Percentiles rank a stretch among this genome's conserved stretches.
Evolutionary conservation across 371 early-diverging fungal species (phyloP).

Genomic region (Nematocida major): DNA sequence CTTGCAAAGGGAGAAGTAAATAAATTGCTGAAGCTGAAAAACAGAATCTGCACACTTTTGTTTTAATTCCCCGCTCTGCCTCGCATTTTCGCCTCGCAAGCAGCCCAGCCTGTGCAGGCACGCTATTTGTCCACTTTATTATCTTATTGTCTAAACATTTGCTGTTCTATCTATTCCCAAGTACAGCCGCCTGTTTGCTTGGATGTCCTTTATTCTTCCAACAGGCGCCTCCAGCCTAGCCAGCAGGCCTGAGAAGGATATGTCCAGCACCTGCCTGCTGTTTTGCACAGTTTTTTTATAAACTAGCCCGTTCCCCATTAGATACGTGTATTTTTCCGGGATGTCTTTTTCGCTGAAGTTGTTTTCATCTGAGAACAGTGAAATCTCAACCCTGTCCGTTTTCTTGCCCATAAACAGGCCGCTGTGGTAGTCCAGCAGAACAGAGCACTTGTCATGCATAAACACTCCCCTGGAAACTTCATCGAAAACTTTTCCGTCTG

Average conservation of each 20-base stretch:
- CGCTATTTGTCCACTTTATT: background rate
- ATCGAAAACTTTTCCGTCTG: constrained; percentile 41
- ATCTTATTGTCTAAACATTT: no score
- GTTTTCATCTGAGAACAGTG: constrained; percentile 31
- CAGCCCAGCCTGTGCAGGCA: background rate
- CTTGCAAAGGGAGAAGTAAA: no score
- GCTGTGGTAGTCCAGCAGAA: constrained; percentile 33
- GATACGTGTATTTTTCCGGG: constrained; percentile 33
- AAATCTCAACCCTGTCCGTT: constrained; percentile 25
- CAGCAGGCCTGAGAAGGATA: constrained; percentile 40
- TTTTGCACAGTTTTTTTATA: background rate
- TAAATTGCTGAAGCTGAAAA: no score
- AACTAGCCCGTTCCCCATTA: constrained; percentile 43
- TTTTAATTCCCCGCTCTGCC: no score
- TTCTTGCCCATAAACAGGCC: constrained; percentile 11
- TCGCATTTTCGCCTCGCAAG: no score
- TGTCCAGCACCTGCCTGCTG: background rate
- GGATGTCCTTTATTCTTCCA: background rate
- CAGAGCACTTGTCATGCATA: background rate
- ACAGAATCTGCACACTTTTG: no score
- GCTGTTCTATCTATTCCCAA: constrained; percentile 17
- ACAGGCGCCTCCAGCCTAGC: background rate
- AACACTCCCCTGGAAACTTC: constrained; percentile 37
- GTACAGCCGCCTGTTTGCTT: background rate
- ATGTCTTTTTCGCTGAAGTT: constrained; percentile 32